A percentile compares a stretch with the other conserved stretches of the same genome.
Conservation (phyloP, 495 filamentous ascomycete genomes). For the Astrocystis sublimbata region DNA sequence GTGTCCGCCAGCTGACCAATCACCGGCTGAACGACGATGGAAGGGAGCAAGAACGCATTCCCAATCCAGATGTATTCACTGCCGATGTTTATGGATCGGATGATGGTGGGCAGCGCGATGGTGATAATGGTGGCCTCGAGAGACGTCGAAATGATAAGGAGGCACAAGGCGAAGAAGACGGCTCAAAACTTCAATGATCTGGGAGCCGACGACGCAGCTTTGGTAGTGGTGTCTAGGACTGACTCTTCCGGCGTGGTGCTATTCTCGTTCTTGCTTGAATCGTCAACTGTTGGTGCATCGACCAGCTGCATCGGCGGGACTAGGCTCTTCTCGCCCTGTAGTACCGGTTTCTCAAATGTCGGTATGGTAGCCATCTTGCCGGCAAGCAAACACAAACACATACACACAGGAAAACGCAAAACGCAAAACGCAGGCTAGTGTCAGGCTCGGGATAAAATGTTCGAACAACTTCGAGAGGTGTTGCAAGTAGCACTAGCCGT, state of each 20-base stretch:
- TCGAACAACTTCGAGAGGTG: too few relatives aligned
- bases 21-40: slow-evolving; percentile 42
- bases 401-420: too few relatives aligned
- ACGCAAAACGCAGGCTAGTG: too few relatives aligned
- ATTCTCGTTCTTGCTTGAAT: background rate
- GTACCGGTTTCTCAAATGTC: too few relatives aligned
- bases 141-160: slow-evolving; percentile 1
- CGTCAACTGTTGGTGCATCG: too few relatives aligned
- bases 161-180: slow-evolving; percentile 2
- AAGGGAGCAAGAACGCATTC: slow-evolving; percentile 52
- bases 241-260: background rate
- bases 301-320: too few relatives aligned
- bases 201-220: background rate
- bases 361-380: too few relatives aligned
- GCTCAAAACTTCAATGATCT: background rate
- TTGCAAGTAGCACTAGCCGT: too few relatives aligned
- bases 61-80: slow-evolving; percentile 47
- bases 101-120: slow-evolving; percentile 11
- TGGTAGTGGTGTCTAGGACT: background rate
- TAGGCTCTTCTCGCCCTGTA: too few relatives aligned
- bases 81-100: background rate
- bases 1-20: slow-evolving; percentile 58
- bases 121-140: slow-evolving; percentile 12
- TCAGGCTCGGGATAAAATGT: too few relatives aligned
- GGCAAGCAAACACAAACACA: too few relatives aligned